Base-by-base conservation (phyloP, 2,329 filamentous ascomycete species). In the Nemania sp. region DNA sequence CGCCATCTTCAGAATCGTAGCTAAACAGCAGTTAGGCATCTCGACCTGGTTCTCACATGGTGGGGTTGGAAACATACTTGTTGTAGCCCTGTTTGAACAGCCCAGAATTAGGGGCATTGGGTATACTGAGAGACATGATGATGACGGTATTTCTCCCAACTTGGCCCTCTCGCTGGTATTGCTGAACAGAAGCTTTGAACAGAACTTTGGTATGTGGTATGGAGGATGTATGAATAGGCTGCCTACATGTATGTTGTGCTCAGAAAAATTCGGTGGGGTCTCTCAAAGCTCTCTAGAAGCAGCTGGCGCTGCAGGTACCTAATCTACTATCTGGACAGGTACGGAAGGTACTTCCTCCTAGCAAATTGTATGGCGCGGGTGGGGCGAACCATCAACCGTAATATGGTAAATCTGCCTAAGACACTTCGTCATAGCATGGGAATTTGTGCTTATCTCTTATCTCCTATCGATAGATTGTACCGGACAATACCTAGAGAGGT, bases 1-100 rank as follows among this genome's bases (percentile, higher is more conserved):
- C 95, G 72, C 94, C 94, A 89, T 99, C 94, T 86, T 99, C 95
- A 57, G 93, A 88, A 72, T 97, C 93, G 79, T 99, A 96, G 82
- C 95, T 97, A 70, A 58, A 64, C 31, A 36, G 61, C 70, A 63
- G 76, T 76, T 66, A 63, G 46, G 26, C 41, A 45, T 48, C 43
- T 49, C 54, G 22, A 28, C 39, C 12, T 24, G 37, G 52, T 52
- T 49, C 53, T 12, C 48, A 61, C 53, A 66, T 66, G 64, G 56
- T 28, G 55, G 52, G 64, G 68, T 60, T 53, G 49, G 65, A 64
- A 66, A 76, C 83, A 71, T 83, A 97, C 92, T 89, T 96, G 75
- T 92, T 92, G 78, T 99, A 99, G 68, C 93, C 93, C 67, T 86
- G 81, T 81, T 97, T 97, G 83, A 99, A 97, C 34, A 97, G 84